Percentiles rank a stretch among this genome's conserved stretches.
phyloP scores from a whole-genome alignment of 768 basidiomycete species.

The Kwoniella pini region DNA sequence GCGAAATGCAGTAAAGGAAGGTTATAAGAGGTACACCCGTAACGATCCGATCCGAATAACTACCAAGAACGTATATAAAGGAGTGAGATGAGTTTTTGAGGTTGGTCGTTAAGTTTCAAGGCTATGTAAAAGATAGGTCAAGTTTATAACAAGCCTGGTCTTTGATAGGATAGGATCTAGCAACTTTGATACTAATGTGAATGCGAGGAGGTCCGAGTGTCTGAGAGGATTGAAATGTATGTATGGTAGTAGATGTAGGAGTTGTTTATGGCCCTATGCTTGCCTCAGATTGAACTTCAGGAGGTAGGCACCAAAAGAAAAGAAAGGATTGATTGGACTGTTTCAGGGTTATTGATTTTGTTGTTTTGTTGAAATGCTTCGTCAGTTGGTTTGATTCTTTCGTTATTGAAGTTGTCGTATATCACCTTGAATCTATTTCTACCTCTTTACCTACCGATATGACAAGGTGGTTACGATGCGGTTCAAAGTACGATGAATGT shows the following conservation, averaged over 20 bases:
- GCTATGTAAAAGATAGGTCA: neutral
- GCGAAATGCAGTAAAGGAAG: neutral
- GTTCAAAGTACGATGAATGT: too few relatives aligned
- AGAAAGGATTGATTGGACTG: neutral
- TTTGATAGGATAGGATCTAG: neutral
- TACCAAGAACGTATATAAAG: slow-evolving; percentile 2
- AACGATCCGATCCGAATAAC: slow-evolving; percentile 5
- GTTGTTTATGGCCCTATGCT: slow-evolving; percentile 6
- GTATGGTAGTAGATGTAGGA: neutral
- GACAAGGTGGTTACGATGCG: too few relatives aligned
- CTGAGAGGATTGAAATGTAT: neutral
- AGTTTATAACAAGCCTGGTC: slow-evolving; percentile 7
- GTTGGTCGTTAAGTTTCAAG: slow-evolving; percentile 4
- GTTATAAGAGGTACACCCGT: neutral
- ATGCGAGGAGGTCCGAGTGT: slow-evolving; percentile 9
- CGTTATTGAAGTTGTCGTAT: neutral
- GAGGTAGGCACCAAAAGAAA: slow-evolving; percentile 7
- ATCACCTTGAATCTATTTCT: neutral
- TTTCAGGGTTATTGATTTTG: slow-evolving; percentile 3
- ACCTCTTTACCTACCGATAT: neutral
- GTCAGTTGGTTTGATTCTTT: slow-evolving; percentile 1
- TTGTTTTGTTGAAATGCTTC: neutral
- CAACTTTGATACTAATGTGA: neutral
- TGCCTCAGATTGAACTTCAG: neutral
- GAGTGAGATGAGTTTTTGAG: neutral